These are phyloP conservation scores for Trichoderma asperelloides DNA, from an alignment of 495 filamentous ascomycete genomes.

Conservation along the genomic window DNA sequence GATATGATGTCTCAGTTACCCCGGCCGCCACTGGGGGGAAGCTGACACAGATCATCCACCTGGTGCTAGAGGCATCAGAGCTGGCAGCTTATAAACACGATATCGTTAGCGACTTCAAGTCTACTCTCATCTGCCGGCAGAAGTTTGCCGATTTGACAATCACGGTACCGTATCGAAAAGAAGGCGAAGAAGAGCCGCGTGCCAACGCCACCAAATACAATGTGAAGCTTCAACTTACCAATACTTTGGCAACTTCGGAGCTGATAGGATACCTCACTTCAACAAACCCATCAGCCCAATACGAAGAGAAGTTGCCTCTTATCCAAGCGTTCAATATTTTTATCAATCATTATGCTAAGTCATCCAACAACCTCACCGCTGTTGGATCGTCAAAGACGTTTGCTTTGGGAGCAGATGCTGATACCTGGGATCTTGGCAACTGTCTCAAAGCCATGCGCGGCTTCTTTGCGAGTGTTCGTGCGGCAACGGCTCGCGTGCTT, in stretches of 20 bases:
- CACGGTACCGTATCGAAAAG: conserved; percentile 22
- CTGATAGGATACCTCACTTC: conserved; percentile 42
- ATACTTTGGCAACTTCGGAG: conserved; percentile 32
- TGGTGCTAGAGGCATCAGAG: conserved; percentile 38
- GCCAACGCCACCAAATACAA: conserved; percentile 29
- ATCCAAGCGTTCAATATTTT: conserved; percentile 31
- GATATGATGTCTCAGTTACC: conserved; percentile 36
- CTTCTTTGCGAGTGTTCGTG: conserved; percentile 49
- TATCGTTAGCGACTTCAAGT: conserved; percentile 43
- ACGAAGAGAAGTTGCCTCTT: conserved; percentile 27
- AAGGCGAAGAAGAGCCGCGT: conserved; percentile 11
- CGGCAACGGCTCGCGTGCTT: conserved; percentile 45
- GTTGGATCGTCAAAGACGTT: conserved; percentile 20
- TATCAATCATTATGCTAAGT: conserved; percentile 23
- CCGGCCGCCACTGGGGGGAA: conserved; percentile 34
- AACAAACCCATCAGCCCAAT: conserved; percentile 24
- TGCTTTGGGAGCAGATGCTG: conserved; percentile 12
- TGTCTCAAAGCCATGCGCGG: conserved; percentile 45
- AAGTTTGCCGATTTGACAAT: conserved; percentile 28
- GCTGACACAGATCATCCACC: conserved; percentile 34
- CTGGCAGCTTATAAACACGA: conserved; percentile 20
- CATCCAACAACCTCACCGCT: conserved; percentile 13
- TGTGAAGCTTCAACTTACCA: conserved; percentile 30
- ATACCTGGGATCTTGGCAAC: conserved; percentile 21
- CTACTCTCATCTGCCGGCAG: conserved; percentile 35